A percentile compares a stretch with the other conserved stretches of the same genome.
Evolutionary conservation across 257 asterid genomes (phyloP).

Genomic region (Asclepias syriaca): DNA sequence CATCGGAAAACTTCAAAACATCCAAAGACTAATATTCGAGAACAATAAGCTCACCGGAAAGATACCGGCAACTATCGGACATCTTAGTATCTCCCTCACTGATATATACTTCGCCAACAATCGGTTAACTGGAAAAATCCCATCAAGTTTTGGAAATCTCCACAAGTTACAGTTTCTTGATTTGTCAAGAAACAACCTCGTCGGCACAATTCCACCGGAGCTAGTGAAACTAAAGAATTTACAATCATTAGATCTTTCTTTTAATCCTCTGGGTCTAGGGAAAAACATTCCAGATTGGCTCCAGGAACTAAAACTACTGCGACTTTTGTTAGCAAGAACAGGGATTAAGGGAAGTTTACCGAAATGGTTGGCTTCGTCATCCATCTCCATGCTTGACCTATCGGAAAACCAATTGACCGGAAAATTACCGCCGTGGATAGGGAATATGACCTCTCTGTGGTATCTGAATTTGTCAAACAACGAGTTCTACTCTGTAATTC

Average conservation of each 20-base stretch:
- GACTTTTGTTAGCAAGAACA: constrained; percentile 35
- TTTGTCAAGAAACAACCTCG: constrained; percentile 47
- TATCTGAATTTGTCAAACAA: constrained; percentile 55
- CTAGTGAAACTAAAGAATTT: constrained; percentile 30
- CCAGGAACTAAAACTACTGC: constrained; percentile 28
- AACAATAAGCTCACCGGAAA: constrained; percentile 52
- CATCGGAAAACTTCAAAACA: constrained; percentile 32
- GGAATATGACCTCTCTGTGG: constrained; percentile 51
- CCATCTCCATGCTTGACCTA: constrained; percentile 47
- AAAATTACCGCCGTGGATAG: constrained; percentile 54
- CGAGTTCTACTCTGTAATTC: constrained; percentile 41
- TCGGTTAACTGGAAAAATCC: constrained; percentile 44
- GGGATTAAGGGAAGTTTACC: constrained; percentile 57
- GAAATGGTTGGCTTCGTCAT: constrained; percentile 41
- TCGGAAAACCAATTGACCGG: constrained; percentile 55
- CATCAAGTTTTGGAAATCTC: constrained; percentile 47
- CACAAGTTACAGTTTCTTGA: constrained; percentile 32
- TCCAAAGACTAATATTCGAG: constrained; percentile 39
- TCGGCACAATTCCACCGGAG: constrained; percentile 39
- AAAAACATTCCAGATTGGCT: constrained; percentile 44
- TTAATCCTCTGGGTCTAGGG: constrained; percentile 44
- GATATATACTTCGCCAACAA: constrained; percentile 50
- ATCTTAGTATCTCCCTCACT: constrained; percentile 29
- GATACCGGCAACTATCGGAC: constrained; percentile 48
- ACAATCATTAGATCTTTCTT: constrained; percentile 45